phyloP scores from a whole-genome alignment of 768 basidiomycete species.

The Suillus luteus region DNA sequence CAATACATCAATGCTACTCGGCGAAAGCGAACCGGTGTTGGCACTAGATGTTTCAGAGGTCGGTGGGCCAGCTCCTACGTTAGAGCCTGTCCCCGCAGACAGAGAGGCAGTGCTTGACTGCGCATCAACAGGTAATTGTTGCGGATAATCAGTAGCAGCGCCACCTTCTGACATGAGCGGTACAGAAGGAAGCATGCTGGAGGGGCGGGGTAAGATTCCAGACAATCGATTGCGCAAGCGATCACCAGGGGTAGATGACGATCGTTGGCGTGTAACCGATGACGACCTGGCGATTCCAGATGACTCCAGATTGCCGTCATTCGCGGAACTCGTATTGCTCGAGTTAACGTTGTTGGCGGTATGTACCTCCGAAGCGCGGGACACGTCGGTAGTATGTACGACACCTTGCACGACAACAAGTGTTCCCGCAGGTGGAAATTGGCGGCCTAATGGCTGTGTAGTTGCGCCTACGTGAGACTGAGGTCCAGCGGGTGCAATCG shows the following conservation, averaged over 20 bases:
- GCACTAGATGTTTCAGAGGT: slow-evolving; percentile 17
- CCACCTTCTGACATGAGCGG: slow-evolving; percentile 11
- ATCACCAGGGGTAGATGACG: slow-evolving; percentile 28
- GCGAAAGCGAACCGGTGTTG: slow-evolving; percentile 48
- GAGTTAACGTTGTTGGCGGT: slow-evolving; percentile 17
- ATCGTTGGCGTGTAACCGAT: slow-evolving; percentile 30
- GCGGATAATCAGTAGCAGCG: slow-evolving; percentile 6
- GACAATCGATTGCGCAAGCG: slow-evolving; percentile 38
- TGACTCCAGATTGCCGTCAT: slow-evolving; percentile 12
- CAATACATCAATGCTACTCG: slow-evolving; percentile 78
- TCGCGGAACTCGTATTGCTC: slow-evolving; percentile 14
- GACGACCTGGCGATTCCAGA: slow-evolving; percentile 7
- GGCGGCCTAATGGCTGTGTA: slow-evolving; percentile 32
- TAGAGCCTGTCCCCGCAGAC: slow-evolving; percentile 6
- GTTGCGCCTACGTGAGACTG: slow-evolving; percentile 26
- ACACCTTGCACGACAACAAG: slow-evolving; percentile 84
- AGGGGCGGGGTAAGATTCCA: slow-evolving; percentile 41
- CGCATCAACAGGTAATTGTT: slow-evolving; percentile 11
- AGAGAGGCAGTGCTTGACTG: slow-evolving; percentile 1
- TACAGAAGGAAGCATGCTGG: slow-evolving; percentile 32
- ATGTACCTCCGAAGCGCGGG: slow-evolving; percentile 36
- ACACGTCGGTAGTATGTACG: slow-evolving; percentile 73
- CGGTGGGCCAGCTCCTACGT: slow-evolving; percentile 12
- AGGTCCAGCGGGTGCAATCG: slow-evolving; percentile 9
- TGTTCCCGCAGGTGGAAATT: slow-evolving; percentile 74